Conservation (phyloP, 2,329 filamentous ascomycete species). For the Sporothrix dimorphospora region DNA sequence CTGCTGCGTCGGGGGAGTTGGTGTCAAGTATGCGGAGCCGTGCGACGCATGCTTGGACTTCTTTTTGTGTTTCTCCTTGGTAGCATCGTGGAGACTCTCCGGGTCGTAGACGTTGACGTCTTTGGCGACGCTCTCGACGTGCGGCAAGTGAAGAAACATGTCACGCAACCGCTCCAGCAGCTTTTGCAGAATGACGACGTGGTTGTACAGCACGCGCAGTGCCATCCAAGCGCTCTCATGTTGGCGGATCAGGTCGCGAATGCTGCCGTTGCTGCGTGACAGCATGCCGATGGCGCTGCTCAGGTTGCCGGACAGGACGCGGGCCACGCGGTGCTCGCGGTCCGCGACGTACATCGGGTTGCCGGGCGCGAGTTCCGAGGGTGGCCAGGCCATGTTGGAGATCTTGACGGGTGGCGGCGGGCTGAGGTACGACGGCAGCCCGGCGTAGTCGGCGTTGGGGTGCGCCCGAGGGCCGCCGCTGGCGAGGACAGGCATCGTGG, state of each 20-base stretch:
- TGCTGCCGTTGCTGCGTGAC: neutral
- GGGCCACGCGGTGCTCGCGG: neutral
- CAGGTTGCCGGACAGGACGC: neutral
- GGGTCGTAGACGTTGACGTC: conserved; percentile 10
- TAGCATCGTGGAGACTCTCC: too few relatives aligned
- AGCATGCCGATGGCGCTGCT: neutral
- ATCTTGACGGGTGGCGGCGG: neutral
- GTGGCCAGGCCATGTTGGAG: neutral
- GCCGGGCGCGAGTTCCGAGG: neutral
- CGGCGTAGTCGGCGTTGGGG: conserved; percentile 19
- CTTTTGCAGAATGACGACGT: conserved; percentile 22
- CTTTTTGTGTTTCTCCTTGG: neutral
- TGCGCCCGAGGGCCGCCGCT: conserved; percentile 1
- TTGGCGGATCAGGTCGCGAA: conserved; percentile 25
- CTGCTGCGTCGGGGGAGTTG: neutral
- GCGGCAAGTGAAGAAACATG: conserved; percentile 10
- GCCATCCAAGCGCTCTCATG: conserved; percentile 24
- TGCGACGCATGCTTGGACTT: neutral
- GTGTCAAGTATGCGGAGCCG: neutral
- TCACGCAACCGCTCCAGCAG: conserved; percentile 22
- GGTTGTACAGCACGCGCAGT: conserved; percentile 21
- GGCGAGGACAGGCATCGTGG: conserved; percentile 4
- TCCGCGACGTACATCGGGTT: neutral
- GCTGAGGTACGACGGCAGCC: neutral
- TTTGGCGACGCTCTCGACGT: conserved; percentile 17